These are phyloP conservation scores for Dunaliella sp. DNA, from an alignment of 139 green algal genomes.

Conservation along the genomic window DNA sequence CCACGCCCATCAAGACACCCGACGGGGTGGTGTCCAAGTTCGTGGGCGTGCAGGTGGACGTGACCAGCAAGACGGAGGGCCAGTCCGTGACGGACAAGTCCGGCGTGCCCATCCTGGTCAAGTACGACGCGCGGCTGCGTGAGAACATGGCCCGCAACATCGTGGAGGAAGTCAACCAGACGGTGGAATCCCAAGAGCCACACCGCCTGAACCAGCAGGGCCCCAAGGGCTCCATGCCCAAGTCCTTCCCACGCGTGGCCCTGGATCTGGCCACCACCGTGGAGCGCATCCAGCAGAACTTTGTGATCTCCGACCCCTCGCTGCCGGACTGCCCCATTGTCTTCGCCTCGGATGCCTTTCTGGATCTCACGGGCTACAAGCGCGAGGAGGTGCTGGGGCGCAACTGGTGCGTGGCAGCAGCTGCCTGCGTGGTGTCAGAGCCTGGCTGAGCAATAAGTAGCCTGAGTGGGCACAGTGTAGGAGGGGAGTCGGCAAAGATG, in stretches of 20 bases:
- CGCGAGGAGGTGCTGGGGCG: conserved; percentile 92
- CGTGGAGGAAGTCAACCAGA: conserved; percentile 68
- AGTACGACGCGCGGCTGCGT: conserved; percentile 82
- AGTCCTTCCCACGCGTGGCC: conserved; percentile 79
- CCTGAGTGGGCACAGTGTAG: too few relatives aligned
- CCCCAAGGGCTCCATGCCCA: conserved; percentile 43
- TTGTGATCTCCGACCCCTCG: conserved; percentile 93
- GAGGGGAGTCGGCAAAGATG: too few relatives aligned
- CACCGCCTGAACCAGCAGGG: conserved; percentile 2
- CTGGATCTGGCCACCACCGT: conserved; percentile 97
- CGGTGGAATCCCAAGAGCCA: conserved; percentile 52
- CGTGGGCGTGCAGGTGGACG: conserved; percentile 91
- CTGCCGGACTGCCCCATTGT: conserved; percentile 98
- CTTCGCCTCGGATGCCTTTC: conserved; percentile 88
- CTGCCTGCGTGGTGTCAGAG: too few relatives aligned
- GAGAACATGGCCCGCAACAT: conserved; percentile 76
- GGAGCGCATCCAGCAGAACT: conserved; percentile 98
- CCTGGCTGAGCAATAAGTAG: too few relatives aligned
- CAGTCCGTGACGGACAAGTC: conserved; percentile 51
- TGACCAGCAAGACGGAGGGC: conserved; percentile 94
- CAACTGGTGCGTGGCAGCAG: conserved; percentile 69
- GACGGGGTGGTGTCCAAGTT: conserved; percentile 85
- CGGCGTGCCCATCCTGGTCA: conserved; percentile 75
- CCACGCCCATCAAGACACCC: conserved; percentile 91
- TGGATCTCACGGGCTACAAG: conserved; percentile 91